Percentiles rank a stretch among this genome's conserved stretches.
Conservation (phyloP, 805 yeast genomes). For the Yarrowia deformans region DNA sequence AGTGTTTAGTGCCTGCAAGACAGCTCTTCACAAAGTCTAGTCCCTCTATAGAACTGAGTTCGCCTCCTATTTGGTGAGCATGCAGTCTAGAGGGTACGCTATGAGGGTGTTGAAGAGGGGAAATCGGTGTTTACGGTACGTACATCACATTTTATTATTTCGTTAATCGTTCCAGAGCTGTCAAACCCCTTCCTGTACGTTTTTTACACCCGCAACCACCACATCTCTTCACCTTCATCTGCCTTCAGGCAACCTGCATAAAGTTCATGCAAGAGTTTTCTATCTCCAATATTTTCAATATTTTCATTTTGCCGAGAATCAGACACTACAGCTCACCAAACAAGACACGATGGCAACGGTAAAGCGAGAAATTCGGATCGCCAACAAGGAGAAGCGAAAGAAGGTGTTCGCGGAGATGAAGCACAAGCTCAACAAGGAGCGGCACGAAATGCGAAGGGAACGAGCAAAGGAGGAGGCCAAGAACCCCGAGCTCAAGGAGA, state of each 20-base stretch:
- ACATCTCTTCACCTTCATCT: background rate
- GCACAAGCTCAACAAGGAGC: conserved; percentile 74
- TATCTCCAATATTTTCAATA: conserved; percentile 25
- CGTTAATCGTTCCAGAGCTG: too few relatives aligned
- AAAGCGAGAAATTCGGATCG: conserved; percentile 32
- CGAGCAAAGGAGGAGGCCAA: conserved; percentile 87
- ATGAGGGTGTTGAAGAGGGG: background rate
- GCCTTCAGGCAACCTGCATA: background rate
- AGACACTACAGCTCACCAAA: background rate
- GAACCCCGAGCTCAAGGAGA: conserved; percentile 81
- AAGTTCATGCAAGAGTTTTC: conserved; percentile 35
- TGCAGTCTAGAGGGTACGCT: too few relatives aligned
- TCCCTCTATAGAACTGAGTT: too few relatives aligned
- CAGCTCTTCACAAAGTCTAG: too few relatives aligned
- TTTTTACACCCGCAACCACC: background rate
- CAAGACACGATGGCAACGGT: conserved; percentile 18
- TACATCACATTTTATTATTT: too few relatives aligned
- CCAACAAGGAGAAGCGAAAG: conserved; percentile 80
- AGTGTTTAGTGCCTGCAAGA: too few relatives aligned
- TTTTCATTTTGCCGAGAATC: background rate
- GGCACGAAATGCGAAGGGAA: conserved; percentile 77
- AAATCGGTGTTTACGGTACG: too few relatives aligned
- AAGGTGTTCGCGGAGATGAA: conserved; percentile 75
- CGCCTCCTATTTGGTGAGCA: too few relatives aligned
- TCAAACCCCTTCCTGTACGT: too few relatives aligned